Evolutionary conservation across 495 filamentous ascomycete species (phyloP), one percentile per base, ranked within the genome.

Genomic region (Pseudevernia furfuracea): DNA sequence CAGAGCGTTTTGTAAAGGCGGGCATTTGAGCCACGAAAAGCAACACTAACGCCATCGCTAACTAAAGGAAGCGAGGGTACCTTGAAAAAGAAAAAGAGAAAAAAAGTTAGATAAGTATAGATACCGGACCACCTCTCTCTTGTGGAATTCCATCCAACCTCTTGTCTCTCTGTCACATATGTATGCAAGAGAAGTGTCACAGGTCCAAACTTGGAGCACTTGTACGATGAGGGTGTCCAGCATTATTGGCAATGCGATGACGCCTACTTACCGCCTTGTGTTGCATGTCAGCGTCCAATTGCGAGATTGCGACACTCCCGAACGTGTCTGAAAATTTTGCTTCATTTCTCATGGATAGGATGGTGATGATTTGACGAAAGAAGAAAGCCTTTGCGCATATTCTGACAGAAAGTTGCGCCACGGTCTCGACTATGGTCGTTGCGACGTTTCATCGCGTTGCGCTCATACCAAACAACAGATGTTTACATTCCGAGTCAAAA

Each of bases 361-460:
- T 3, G 23, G 30, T 21, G 23, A 34, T 25, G 38, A 46, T 30
- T 19, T 38, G 21, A 46, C 43, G 2, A n/a, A 46, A 46, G 44
- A 48, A 48, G 19, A n/a, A 23, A 44, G 17, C 7, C 17, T n/a
- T 44, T 44, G 17, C 41, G 41, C 41, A 44, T 44, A 44, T 21
- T n/a, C n/a, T 36, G 8, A 36, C 34, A 37, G 57, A 28, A 36
- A n/a, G n/a, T n/a, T n/a, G n/a, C n/a, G 57, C 37, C 37, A 38
- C 9, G 44, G 30, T 53, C 41, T 14, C 2, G n/a, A n/a, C n/a
- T n/a, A n/a, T n/a, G n/a, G n/a, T n/a, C n/a, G n/a, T n/a, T n/a
- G n/a, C n/a, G n/a, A n/a, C n/a, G 60, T 62, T 46, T 49, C 43
- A 62, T 36, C 44, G 60, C 44, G 39, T 59, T 19, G 60, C 60